Evolutionary conservation across 1,139 yeast species (phyloP).

Genomic region (Taphrina wiesneri): DNA sequence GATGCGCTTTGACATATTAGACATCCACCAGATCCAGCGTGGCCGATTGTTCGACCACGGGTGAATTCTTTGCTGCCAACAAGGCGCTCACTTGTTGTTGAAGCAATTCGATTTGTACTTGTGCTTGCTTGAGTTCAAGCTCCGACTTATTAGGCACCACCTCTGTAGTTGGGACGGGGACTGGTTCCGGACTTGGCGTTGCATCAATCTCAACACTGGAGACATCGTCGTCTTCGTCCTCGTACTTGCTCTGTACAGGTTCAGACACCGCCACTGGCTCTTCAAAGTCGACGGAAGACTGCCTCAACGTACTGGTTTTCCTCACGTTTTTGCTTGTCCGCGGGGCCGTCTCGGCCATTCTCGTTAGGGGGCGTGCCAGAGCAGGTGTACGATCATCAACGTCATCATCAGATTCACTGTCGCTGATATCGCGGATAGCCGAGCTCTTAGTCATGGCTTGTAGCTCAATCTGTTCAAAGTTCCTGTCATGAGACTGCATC

Average conservation of each 20-base stretch:
- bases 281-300: background rate
- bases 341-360: background rate
- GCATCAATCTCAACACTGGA: constrained; percentile 10
- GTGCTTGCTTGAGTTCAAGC: constrained; percentile 1
- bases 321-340: background rate
- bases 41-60: background rate
- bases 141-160: background rate
- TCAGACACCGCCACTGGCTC: background rate
- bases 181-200: background rate
- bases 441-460: background rate
- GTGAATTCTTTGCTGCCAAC: constrained; percentile 3
- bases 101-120: constrained; percentile 10
- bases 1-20: background rate
- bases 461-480: constrained; percentile 2
- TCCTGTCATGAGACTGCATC: background rate
- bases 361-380: background rate
- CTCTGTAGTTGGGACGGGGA: background rate
- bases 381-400: background rate
- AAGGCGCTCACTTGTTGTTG: background rate
- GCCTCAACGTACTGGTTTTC: background rate
- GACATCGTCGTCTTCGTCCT: constrained; percentile 6
- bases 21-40: background rate
- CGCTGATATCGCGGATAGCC: background rate
- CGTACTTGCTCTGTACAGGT: background rate
- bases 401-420: background rate